Conservation (phyloP, 371 early-diverging fungal genomes). For the Modicella reniformis region DNA sequence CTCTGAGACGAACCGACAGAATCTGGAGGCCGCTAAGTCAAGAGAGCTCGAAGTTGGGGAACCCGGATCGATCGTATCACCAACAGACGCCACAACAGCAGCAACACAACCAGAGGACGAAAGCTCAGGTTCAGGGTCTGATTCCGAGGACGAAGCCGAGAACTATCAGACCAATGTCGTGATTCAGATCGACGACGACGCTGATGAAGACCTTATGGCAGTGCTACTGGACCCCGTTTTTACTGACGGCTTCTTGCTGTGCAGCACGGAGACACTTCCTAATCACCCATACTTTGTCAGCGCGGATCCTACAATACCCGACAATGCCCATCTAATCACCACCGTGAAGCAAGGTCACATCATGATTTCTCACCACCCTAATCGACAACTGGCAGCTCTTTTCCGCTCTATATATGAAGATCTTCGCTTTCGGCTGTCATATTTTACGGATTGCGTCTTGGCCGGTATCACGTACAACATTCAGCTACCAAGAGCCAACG, state of each 20-base stretch:
- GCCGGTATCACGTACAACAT: slow-evolving; percentile 70
- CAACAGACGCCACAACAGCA: slow-evolving; percentile 30
- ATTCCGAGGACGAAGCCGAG: slow-evolving; percentile 53
- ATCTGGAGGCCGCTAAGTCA: slow-evolving; percentile 64
- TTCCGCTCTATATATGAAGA: slow-evolving; percentile 72
- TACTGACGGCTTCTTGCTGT: slow-evolving; percentile 58
- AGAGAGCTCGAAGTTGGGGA: slow-evolving; percentile 45
- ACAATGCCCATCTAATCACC: slow-evolving; percentile 58
- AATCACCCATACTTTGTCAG: slow-evolving; percentile 54
- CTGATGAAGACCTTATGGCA: slow-evolving; percentile 78
- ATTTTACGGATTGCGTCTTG: slow-evolving; percentile 63
- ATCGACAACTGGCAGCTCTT: slow-evolving; percentile 69
- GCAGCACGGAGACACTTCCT: slow-evolving; percentile 54
- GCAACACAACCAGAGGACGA: slow-evolving; percentile 42
- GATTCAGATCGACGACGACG: slow-evolving; percentile 82
- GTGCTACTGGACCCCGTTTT: slow-evolving; percentile 60
- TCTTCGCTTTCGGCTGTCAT: slow-evolving; percentile 60
- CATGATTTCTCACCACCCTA: slow-evolving; percentile 69
- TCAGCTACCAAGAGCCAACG: slow-evolving; percentile 63
- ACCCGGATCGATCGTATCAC: neutral
- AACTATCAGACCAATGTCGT: slow-evolving; percentile 60
- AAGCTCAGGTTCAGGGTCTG: slow-evolving; percentile 50
- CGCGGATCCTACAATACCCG: slow-evolving; percentile 52
- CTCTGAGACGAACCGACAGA: slow-evolving; percentile 66
- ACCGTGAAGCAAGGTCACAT: slow-evolving; percentile 70